Evolutionary conservation across 495 filamentous ascomycete species (phyloP).

Genomic region (Penicillium chermesinum): DNA sequence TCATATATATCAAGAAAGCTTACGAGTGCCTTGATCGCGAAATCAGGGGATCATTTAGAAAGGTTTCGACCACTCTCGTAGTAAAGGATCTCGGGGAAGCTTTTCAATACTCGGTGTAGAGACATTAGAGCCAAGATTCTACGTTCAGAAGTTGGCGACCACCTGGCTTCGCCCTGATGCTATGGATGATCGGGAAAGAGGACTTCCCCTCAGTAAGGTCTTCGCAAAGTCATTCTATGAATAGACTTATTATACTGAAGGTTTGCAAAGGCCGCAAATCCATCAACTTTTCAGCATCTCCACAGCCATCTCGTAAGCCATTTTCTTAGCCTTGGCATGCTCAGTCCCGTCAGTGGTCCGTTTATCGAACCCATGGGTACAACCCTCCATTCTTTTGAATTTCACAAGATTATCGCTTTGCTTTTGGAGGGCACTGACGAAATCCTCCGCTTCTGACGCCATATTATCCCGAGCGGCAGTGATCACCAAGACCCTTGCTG

Average conservation of each 20-base stretch:
- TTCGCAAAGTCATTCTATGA: slow-evolving; percentile 47
- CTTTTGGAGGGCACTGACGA: not conserved
- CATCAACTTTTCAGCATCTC: not conserved
- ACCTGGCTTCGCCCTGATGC: slow-evolving; percentile 71
- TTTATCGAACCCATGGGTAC: not conserved
- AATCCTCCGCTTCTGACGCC: not conserved
- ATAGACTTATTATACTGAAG: no score
- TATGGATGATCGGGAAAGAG: slow-evolving; percentile 46
- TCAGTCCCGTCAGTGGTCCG: not conserved
- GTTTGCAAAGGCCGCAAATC: no score
- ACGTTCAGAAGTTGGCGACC: slow-evolving; percentile 76
- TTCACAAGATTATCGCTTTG: not conserved
- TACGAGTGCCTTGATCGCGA: no score
- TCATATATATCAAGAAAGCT: no score
- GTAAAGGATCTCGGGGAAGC: no score
- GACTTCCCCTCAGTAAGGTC: slow-evolving; percentile 39
- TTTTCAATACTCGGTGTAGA: no score
- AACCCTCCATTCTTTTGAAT: not conserved
- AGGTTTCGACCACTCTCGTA: no score
- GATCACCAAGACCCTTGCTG: not conserved
- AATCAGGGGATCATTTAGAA: no score
- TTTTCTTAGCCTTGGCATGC: not conserved
- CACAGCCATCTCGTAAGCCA: not conserved
- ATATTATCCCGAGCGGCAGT: not conserved
- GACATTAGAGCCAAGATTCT: slow-evolving; percentile 1